These are phyloP conservation scores for Roridomyces roridus DNA, from an alignment of 768 basidiomycete genomes.

Conservation along the genomic window DNA sequence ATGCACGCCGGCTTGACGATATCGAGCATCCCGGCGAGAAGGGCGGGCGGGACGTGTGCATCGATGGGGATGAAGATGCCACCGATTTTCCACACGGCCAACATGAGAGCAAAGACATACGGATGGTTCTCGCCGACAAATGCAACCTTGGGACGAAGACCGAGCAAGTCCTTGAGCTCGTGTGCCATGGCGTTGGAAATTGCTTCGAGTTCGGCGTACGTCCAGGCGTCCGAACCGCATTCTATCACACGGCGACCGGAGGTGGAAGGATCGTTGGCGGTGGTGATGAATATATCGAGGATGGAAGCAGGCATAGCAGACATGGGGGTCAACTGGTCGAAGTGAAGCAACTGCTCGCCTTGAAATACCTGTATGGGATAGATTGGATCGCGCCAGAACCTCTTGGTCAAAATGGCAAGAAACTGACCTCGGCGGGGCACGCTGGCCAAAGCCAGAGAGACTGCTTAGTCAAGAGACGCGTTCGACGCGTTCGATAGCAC, in stretches of 20 bases:
- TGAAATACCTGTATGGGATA: too few relatives aligned
- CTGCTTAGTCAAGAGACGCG: too few relatives aligned
- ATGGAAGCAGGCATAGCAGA: not conserved
- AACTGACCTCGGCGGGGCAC: too few relatives aligned
- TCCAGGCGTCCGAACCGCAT: constrained; percentile 13
- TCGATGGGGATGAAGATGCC: constrained; percentile 22
- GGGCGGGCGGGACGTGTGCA: constrained; percentile 10
- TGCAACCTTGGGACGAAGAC: constrained; percentile 1
- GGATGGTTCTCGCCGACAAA: constrained; percentile 19
- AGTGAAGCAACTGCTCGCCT: too few relatives aligned
- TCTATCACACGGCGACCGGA: constrained; percentile 7
- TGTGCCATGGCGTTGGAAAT: constrained; percentile 9
- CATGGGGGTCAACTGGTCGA: not conserved
- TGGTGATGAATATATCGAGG: constrained; percentile 10
- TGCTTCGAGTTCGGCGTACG: constrained; percentile 13
- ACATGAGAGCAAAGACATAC: constrained; percentile 19
- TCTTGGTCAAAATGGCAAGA: too few relatives aligned
- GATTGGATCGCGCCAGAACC: too few relatives aligned
- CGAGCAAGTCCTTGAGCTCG: not conserved
- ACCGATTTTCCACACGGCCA: constrained; percentile 20
- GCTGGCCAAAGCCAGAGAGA: too few relatives aligned
- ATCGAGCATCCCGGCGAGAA: constrained; percentile 14
- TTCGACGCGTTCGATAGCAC: too few relatives aligned
- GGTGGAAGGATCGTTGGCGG: not conserved
- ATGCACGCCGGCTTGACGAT: constrained; percentile 12